Evolutionary conservation across 1,139 yeast genomes (phyloP), one percentile per base, ranked within the genome.

Genomic region (Eremothecium gossypii): DNA sequence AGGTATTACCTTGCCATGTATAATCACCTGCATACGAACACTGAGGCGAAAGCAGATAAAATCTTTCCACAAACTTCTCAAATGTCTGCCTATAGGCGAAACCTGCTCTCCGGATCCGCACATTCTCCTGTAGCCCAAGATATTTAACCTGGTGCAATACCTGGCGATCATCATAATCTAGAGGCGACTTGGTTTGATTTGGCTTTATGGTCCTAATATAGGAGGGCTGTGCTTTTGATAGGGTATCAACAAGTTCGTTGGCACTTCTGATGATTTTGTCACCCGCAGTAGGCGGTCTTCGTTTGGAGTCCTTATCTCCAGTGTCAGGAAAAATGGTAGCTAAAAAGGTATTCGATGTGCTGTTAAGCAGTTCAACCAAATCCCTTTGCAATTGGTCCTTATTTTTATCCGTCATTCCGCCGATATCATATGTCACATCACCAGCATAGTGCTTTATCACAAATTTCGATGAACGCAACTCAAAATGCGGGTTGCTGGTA

Each of bases 11-110:
- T 39, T 71, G 70, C 96, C 96, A 93, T 41, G 85, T 89, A 58
- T 84, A 93, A 54, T 93, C 98, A 63, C 99, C 98, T 3, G 98
- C 99, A 65, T 93, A 93, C 4, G 96, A 93, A 30, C 97, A 89
- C 51, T 79, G 76, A 2, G 89, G 77, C 1, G 97, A 87, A 41
- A 93, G 70, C 43, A 93, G 67, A 62, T 86, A 91, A 62, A 93
- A 93, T 57, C 98, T 73, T 65, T 93, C 96, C n/a, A 87, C 96
- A 61, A 93, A 93, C 63, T 89, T 87, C 45, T 91, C 97, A 66
- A 89, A 93, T 0, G 96, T 85, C 49, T 95, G 95, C 66, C 99
- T 81, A 58, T 89, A 91, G 2, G 99, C 98, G 65, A 93, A 93
- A 40, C 99, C 99, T 0, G 99, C 98, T 69, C 98, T 83, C 69